A percentile compares a stretch with the other conserved stretches of the same genome.
phyloP scores from a whole-genome alignment of 192 early-diverging fungal species.

The Entomortierella parvispora region DNA sequence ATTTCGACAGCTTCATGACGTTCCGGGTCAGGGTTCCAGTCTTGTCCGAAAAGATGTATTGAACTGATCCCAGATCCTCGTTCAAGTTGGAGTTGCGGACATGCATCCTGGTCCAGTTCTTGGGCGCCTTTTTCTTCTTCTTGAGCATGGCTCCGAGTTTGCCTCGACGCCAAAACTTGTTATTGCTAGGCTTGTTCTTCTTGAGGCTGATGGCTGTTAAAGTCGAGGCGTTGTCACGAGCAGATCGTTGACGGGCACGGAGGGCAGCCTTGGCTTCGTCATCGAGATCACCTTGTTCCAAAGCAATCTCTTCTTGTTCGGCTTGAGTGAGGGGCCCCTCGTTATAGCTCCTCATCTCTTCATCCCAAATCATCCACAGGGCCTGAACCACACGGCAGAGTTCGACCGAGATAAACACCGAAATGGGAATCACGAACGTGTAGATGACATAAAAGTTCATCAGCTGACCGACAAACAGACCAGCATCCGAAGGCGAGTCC shows the following conservation, averaged over 20 bases:
- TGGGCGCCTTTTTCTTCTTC: constrained; percentile 38
- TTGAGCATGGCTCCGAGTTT: constrained; percentile 5
- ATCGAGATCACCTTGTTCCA: constrained; percentile 26
- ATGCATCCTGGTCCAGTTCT: constrained; percentile 53
- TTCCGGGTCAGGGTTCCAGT: constrained; percentile 75
- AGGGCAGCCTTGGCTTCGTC: constrained; percentile 7
- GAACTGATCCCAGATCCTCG: constrained; percentile 93
- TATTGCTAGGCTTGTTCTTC: constrained; percentile 11
- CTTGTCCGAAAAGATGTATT: constrained; percentile 93
- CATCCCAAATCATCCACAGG: constrained; percentile 72
- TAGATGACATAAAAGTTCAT: constrained; percentile 65
- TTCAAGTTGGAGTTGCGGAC: constrained; percentile 69
- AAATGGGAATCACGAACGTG: constrained; percentile 80
- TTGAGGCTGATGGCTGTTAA: background rate
- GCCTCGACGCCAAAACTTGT: constrained; percentile 35
- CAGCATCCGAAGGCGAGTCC: background rate
- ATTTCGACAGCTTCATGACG: constrained; percentile 77
- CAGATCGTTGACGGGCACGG: too few species aligned
- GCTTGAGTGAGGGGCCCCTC: constrained; percentile 46
- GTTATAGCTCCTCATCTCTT: constrained; percentile 60
- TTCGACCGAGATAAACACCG: constrained; percentile 79
- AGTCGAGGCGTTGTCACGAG: constrained; percentile 6
- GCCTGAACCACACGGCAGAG: constrained; percentile 73
- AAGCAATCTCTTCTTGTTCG: constrained; percentile 40
- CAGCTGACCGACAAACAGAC: constrained; percentile 48